Percentiles rank a stretch among this genome's conserved stretches.
Evolutionary conservation across 1,284 basidiomycete species (phyloP).

Genomic region (Volvariella surrecta): DNA sequence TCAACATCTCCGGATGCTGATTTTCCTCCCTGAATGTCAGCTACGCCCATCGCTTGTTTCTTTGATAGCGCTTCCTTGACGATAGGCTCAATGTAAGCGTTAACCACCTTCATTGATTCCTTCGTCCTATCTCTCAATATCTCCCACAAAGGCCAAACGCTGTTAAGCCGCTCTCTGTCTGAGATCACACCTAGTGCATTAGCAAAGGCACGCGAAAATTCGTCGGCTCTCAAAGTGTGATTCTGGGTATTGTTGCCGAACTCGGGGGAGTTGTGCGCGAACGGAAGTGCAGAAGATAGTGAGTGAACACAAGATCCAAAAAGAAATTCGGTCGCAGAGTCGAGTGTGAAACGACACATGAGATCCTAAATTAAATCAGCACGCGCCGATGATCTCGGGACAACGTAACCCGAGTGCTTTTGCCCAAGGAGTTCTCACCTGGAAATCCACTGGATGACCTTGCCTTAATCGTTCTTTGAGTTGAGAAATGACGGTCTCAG

Average conservation of each 20-base stretch:
- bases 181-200: constrained; percentile 20
- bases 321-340: constrained; percentile 41
- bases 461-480: constrained; percentile 25
- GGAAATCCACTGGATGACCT: constrained; percentile 39
- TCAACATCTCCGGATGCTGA: constrained; percentile 10
- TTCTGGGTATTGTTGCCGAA: neutral
- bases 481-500: constrained; percentile 21
- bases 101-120: constrained; percentile 20
- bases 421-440: constrained; percentile 23
- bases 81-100: constrained; percentile 13
- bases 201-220: constrained; percentile 25
- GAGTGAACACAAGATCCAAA: constrained; percentile 30
- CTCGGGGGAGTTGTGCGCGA: constrained; percentile 15
- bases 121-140: constrained; percentile 23
- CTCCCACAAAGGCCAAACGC: constrained; percentile 26
- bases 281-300: constrained; percentile 28
- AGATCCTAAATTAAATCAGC: constrained; percentile 17
- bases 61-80: constrained; percentile 17
- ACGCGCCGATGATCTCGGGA: neutral
- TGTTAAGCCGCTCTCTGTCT: constrained; percentile 19
- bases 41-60: constrained; percentile 9
- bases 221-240: constrained; percentile 16
- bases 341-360: constrained; percentile 38
- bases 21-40: constrained; percentile 12
- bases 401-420: constrained; percentile 17